Evolutionary conservation across 352 stramenopile genomes (phyloP).

Genomic region (Thalassiosira mediterranea): DNA sequence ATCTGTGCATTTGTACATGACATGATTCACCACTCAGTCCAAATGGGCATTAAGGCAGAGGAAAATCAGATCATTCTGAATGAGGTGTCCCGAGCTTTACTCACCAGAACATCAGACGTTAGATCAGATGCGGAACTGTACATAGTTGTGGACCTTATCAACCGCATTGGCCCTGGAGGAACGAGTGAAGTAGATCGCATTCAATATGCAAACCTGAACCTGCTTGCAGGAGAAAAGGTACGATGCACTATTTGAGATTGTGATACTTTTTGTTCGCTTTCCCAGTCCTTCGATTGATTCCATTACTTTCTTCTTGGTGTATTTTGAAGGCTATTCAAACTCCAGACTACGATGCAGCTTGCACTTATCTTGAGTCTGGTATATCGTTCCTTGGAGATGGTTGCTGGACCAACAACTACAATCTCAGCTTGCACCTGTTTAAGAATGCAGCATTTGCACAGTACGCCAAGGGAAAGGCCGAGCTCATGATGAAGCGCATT

Average conservation of each 20-base stretch:
- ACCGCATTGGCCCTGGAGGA: conserved; percentile 2
- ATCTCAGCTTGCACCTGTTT: conserved; percentile 32
- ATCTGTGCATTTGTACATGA: conserved; percentile 40
- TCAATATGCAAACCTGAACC: conserved; percentile 19
- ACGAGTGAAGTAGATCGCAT: neutral
- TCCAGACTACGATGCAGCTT: conserved; percentile 29
- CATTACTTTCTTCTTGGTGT: too few relatives aligned
- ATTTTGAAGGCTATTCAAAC: conserved; percentile 25
- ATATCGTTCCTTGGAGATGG: conserved; percentile 30
- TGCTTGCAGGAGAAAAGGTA: conserved; percentile 20
- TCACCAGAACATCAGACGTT: conserved; percentile 5
- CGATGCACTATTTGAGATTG: conserved; percentile 1
- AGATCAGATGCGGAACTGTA: conserved; percentile 21
- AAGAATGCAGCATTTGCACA: conserved; percentile 12
- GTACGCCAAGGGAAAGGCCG: conserved; percentile 11
- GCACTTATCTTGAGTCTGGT: conserved; percentile 22
- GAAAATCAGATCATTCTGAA: conserved; percentile 5
- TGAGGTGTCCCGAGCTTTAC: conserved; percentile 8
- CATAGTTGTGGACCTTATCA: conserved; percentile 27
- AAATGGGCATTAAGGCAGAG: neutral
- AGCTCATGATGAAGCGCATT: conserved; percentile 14
- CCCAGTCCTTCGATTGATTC: too few relatives aligned
- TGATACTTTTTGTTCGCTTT: too few relatives aligned
- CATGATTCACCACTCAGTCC: conserved; percentile 21
- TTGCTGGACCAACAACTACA: conserved; percentile 22